Percentiles rank a stretch among this genome's conserved stretches.
phyloP scores from a whole-genome alignment of 1,139 yeast species.

The Arxiozyma bovina region DNA sequence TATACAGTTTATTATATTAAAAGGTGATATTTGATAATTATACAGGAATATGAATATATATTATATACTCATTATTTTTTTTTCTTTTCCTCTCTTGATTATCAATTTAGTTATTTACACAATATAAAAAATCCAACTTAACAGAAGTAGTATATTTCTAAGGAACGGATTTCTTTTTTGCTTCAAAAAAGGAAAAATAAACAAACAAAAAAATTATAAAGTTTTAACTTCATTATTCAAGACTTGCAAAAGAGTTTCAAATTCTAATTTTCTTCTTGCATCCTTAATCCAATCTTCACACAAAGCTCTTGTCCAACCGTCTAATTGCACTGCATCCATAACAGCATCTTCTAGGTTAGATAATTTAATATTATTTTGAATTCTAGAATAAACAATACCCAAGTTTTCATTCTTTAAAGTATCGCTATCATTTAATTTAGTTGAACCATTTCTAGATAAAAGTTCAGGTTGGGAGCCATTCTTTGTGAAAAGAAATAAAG shows the following conservation, averaged over 20 bases:
- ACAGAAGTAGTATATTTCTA: no score
- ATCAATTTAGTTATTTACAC: background rate
- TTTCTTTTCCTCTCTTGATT: background rate
- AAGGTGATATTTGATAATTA: background rate
- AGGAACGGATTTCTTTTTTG: no score
- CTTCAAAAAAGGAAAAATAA: background rate
- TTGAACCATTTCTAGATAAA: background rate
- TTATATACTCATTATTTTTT: background rate
- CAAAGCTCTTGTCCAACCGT: constrained; percentile 88
- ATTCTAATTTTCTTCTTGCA: constrained; percentile 82
- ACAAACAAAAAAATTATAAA: constrained; percentile 15
- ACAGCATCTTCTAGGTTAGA: constrained; percentile 83
- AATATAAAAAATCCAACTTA: no score
- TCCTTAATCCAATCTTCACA: constrained; percentile 88
- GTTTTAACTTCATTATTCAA: constrained; percentile 35
- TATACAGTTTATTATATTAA: background rate
- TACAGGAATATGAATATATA: background rate
- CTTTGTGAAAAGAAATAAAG: constrained; percentile 61
- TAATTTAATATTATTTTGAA: constrained; percentile 63
- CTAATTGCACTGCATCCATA: constrained; percentile 79
- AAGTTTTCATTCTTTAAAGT: constrained; percentile 60
- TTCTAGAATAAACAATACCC: constrained; percentile 82
- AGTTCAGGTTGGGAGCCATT: constrained; percentile 47
- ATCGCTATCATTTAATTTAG: background rate
- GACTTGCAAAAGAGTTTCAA: constrained; percentile 62